Percentiles rank a stretch among this genome's conserved stretches.
Evolutionary conservation across 768 basidiomycete species (phyloP).

Genomic region (Kwoniella shandongensis): DNA sequence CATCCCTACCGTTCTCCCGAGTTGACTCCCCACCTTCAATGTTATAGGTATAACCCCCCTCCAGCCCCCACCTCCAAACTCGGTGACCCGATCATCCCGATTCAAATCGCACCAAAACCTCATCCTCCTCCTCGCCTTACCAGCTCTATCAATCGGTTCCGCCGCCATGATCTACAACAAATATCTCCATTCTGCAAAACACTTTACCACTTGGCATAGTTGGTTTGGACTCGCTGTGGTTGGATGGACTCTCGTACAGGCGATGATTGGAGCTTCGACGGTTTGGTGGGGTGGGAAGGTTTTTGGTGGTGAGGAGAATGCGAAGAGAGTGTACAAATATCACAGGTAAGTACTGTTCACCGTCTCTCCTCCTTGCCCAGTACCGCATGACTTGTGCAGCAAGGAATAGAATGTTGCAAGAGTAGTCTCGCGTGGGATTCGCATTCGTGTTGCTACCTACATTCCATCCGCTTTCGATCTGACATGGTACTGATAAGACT

Average conservation of each 20-base stretch:
- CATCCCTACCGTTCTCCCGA: too few relatives aligned
- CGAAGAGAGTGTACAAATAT: slow-evolving; percentile 79
- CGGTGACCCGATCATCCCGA: slow-evolving; percentile 63
- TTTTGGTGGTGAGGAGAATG: slow-evolving; percentile 70
- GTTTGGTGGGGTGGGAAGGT: slow-evolving; percentile 71
- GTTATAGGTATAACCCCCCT: slow-evolving; percentile 54
- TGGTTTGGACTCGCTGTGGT: slow-evolving; percentile 70
- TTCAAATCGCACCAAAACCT: slow-evolving; percentile 69
- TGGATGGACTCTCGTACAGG: slow-evolving; percentile 64
- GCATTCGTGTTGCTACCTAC: too few relatives aligned
- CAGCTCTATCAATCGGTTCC: slow-evolving; percentile 63
- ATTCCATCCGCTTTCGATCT: slow-evolving; percentile 3
- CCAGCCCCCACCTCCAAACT: slow-evolving; percentile 67
- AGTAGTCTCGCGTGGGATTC: too few relatives aligned
- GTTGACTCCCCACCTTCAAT: too few relatives aligned
- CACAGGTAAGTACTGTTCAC: slow-evolving; percentile 61
- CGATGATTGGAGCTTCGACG: slow-evolving; percentile 67
- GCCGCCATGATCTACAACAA: slow-evolving; percentile 68
- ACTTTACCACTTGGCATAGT: slow-evolving; percentile 75
- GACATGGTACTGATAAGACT: slow-evolving; percentile 5
- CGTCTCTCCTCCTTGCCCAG: too few relatives aligned
- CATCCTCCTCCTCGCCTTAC: slow-evolving; percentile 62
- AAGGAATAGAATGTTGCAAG: too few relatives aligned
- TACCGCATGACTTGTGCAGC: not conserved
- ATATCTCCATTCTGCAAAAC: slow-evolving; percentile 57